phyloP scores from a whole-genome alignment of 176 grass and related monocot species.

The Saccharum spontaneum region DNA sequence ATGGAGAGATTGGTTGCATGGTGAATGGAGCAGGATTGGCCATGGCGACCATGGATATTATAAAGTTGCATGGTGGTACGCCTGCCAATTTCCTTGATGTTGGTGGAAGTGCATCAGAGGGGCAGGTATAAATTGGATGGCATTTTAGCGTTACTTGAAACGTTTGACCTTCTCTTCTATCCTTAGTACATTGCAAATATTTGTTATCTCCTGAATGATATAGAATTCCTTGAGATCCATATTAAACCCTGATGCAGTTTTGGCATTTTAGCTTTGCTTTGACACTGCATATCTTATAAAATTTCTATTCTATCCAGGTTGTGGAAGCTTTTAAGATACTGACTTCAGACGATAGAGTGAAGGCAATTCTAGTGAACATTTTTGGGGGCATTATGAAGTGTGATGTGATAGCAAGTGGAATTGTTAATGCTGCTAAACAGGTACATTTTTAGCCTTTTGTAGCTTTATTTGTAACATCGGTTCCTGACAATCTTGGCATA shows the following conservation, averaged over 20 bases:
- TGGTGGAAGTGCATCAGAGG: slow-evolving; percentile 95
- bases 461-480: slow-evolving; percentile 6
- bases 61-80: slow-evolving; percentile 97
- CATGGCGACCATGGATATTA: slow-evolving; percentile 99
- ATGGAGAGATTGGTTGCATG: slow-evolving; percentile 99
- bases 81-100: slow-evolving; percentile 99
- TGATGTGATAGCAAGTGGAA: slow-evolving; percentile 97
- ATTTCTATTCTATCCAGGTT: slow-evolving; percentile 55
- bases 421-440: slow-evolving; percentile 97
- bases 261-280: neutral
- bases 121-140: slow-evolving; percentile 58
- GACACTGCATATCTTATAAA: slow-evolving; percentile 7
- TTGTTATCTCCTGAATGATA: neutral
- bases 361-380: slow-evolving; percentile 99
- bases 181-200: slow-evolving; percentile 1
- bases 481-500: neutral
- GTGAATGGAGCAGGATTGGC: slow-evolving; percentile 99
- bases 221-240: slow-evolving; percentile 3
- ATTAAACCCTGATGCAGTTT: neutral
- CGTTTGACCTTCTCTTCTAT: slow-evolving; percentile 1
- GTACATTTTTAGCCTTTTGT: slow-evolving; percentile 32
- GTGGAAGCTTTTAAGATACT: slow-evolving; percentile 99
- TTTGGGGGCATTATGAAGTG: slow-evolving; percentile 99
- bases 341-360: slow-evolving; percentile 97
- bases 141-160: slow-evolving; percentile 8